Conservation (phyloP, 2,329 filamentous ascomycete species). For the Alternaria conjuncta region DNA sequence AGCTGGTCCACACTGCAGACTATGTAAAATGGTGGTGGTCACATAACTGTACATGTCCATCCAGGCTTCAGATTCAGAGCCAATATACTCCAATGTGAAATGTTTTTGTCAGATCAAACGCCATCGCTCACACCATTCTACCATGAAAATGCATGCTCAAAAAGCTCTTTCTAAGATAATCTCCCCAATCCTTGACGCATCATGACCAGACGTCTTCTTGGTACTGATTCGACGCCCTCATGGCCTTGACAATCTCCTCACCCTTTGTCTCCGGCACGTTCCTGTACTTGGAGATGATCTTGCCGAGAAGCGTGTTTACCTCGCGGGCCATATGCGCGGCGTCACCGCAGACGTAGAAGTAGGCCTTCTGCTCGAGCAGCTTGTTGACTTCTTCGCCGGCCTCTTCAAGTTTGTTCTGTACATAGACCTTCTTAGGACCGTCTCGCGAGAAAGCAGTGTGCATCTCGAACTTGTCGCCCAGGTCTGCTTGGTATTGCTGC, state of each 20-base stretch:
- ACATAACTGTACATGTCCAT: neutral
- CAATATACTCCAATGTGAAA: neutral
- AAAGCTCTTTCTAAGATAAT: slow-evolving; percentile 4
- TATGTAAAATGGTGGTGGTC: slow-evolving; percentile 1
- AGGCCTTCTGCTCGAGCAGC: slow-evolving; percentile 83
- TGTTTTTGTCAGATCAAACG: slow-evolving; percentile 21
- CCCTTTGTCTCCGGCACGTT: slow-evolving; percentile 84
- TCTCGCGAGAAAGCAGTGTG: slow-evolving; percentile 97
- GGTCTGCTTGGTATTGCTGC: slow-evolving; percentile 79
- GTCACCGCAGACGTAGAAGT: slow-evolving; percentile 98
- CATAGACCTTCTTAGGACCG: slow-evolving; percentile 86
- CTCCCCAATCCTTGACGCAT: slow-evolving; percentile 3
- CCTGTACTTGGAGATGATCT: slow-evolving; percentile 85
- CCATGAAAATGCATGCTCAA: slow-evolving; percentile 34
- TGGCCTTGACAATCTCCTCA: slow-evolving; percentile 95
- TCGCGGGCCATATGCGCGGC: slow-evolving; percentile 96
- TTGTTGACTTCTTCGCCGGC: slow-evolving; percentile 83
- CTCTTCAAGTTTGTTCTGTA: slow-evolving; percentile 91
- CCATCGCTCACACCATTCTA: slow-evolving; percentile 35
- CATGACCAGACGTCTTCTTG: slow-evolving; percentile 80
- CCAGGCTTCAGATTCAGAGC: slow-evolving; percentile 2
- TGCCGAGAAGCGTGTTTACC: slow-evolving; percentile 83
- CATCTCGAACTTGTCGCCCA: slow-evolving; percentile 89
- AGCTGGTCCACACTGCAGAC: neutral
- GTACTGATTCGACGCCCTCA: slow-evolving; percentile 94